A percentile compares a stretch with the other conserved stretches of the same genome.
phyloP scores from a whole-genome alignment of 257 asterid species.

The Hygrophila difformis region DNA sequence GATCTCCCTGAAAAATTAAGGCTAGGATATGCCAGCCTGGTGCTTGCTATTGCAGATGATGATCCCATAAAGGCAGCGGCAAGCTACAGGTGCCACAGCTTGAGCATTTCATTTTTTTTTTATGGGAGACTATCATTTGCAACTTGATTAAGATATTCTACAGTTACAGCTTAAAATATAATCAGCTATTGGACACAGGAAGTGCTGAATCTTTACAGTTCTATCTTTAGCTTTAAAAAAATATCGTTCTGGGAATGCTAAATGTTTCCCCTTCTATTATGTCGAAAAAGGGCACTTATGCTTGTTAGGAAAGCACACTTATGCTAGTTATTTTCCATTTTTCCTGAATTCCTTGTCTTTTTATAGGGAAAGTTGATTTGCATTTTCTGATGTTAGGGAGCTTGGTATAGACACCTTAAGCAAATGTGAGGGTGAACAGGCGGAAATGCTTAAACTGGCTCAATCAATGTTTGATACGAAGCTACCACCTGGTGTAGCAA shows the following conservation, averaged over 20 bases:
- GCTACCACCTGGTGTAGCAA: constrained; percentile 84
- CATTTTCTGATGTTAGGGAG: constrained; percentile 41
- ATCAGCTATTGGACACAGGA: neutral
- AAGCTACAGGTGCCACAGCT: constrained; percentile 70
- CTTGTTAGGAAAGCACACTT: too few relatives aligned
- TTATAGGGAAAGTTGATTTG: constrained; percentile 1
- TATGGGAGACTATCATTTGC: neutral
- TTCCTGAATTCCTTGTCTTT: neutral
- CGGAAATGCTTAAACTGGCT: constrained; percentile 73
- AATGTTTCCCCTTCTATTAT: too few relatives aligned
- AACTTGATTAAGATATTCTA: neutral
- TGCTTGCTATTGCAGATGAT: constrained; percentile 87
- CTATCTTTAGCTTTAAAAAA: too few relatives aligned
- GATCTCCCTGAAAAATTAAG: constrained; percentile 83
- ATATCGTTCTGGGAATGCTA: too few relatives aligned
- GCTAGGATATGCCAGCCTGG: constrained; percentile 85
- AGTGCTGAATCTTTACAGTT: neutral
- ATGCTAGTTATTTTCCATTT: too few relatives aligned
- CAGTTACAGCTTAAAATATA: neutral
- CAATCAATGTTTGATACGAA: constrained; percentile 91
- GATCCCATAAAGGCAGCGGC: constrained; percentile 69
- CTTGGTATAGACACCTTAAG: constrained; percentile 76
- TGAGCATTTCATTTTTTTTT: constrained; percentile 1
- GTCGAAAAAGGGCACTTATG: too few relatives aligned
- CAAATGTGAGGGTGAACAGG: constrained; percentile 60